These are phyloP conservation scores for Myriangium duriaei DNA, from an alignment of 2,329 filamentous ascomycete species.

Conservation along the genomic window DNA sequence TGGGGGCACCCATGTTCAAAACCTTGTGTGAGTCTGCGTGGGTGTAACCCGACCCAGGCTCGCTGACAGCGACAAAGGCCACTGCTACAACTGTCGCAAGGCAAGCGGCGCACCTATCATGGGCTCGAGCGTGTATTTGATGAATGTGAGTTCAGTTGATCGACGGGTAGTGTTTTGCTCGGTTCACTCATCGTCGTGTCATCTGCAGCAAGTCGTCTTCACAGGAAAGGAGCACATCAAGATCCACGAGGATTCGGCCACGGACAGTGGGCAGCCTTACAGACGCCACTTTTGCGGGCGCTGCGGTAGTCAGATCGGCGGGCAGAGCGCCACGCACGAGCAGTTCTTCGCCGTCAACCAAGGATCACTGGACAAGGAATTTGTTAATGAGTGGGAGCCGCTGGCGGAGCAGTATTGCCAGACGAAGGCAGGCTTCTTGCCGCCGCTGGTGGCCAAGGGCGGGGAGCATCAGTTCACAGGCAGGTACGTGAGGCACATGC, in stretches of 20 bases:
- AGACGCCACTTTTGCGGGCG: slow-evolving; percentile 2
- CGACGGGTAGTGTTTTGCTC: not conserved
- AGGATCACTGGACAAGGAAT: slow-evolving; percentile 4
- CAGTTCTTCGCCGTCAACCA: slow-evolving; percentile 4
- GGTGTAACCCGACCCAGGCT: too few species aligned
- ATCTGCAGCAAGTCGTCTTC: slow-evolving; percentile 1
- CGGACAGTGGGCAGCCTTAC: slow-evolving; percentile 6
- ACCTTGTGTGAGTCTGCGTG: slow-evolving; percentile 2
- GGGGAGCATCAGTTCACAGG: not conserved
- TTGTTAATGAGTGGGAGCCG: slow-evolving; percentile 6
- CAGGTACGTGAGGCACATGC: slow-evolving; percentile 8
- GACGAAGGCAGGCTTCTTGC: slow-evolving; percentile 6
- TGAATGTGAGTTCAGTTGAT: not conserved
- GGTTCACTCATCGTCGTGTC: not conserved
- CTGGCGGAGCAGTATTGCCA: slow-evolving; percentile 6
- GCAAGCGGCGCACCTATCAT: slow-evolving; percentile 4
- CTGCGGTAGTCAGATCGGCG: slow-evolving; percentile 2
- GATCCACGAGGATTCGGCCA: slow-evolving; percentile 2
- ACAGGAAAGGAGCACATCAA: not conserved
- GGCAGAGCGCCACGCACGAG: not conserved
- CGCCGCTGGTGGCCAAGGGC: slow-evolving; percentile 1
- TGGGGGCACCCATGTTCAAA: slow-evolving; percentile 2
- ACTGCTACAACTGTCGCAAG: slow-evolving; percentile 10
- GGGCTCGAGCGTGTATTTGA: slow-evolving; percentile 6
- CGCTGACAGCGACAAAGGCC: slow-evolving; percentile 4